Base-by-base conservation (phyloP, 768 basidiomycete genomes). In the Leucocoprinus sp. region DNA sequence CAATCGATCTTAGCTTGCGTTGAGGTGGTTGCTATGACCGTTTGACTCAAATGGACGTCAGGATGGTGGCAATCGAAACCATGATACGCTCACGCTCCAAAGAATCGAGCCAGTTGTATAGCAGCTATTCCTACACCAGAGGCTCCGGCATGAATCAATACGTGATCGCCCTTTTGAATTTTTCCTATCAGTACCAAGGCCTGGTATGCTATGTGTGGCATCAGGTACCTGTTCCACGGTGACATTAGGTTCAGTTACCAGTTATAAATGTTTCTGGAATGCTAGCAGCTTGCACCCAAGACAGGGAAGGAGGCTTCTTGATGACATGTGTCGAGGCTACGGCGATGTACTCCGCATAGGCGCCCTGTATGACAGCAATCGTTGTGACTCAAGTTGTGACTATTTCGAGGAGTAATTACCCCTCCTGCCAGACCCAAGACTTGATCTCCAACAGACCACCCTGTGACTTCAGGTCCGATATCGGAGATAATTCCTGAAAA, bases 241-340 rank as follows among this genome's bases (percentile, higher is more conserved):
- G 18, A 37, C n/a, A n/a, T 19, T 9, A 22, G 19, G 11, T 7
- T 7, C 11, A 22, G 66, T 52, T 52, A 80, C 91, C 91, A 44
- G 93, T 96, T 45, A 96, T 65, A 65, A 84, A 93, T 50, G 76
- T 81, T 65, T 98, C 93, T 0, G 89, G 88, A 31, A 96, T 78
- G 53, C 80, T 82, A 11, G 93, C 91, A 7, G 90, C 91, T 57
- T 96, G 81, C 0, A 67, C 71, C 86, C 86, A 95, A 23, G 80
- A 76, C 50, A 98, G 66, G 58, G 81, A 64, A 21, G 60, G 58
- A 5, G 92, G 90, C 62, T 97, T 96, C 50, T 57, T 67, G 48
- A 91, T 64, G 47, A 95, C 59, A 64, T 87, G 76, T 2, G 74
- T 76, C 49, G 80, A 69, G 6, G 74, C 68, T 33, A 80, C 75